Conservation (phyloP, 352 stramenopile species). For the Phytophthora litchii region DNA sequence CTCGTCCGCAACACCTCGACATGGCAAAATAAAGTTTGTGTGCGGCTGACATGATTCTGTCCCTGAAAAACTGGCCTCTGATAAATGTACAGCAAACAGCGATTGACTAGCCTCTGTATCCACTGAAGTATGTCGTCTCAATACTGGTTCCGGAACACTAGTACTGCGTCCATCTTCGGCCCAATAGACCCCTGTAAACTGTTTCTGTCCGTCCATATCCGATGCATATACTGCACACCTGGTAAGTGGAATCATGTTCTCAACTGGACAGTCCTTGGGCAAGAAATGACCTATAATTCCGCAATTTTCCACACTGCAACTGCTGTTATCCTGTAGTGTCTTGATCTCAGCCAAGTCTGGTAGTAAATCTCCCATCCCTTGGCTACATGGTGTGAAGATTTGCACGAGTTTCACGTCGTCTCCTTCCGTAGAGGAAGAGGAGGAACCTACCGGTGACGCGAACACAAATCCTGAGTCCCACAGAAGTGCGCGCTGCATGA, state of each 20-base stretch:
- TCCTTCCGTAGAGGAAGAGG: conserved; percentile 15
- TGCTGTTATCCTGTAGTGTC: conserved; percentile 14
- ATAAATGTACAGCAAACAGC: conserved; percentile 73
- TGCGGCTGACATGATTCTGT: conserved; percentile 53
- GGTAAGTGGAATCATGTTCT: conserved; percentile 39
- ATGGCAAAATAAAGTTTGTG: conserved; percentile 71
- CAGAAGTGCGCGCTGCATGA: conserved; percentile 74
- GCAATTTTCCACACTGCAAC: conserved; percentile 49
- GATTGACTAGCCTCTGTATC: conserved; percentile 23
- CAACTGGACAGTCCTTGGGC: conserved; percentile 32
- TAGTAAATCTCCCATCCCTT: conserved; percentile 67
- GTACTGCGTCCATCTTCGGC: conserved; percentile 63
- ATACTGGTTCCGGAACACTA: conserved; percentile 50
- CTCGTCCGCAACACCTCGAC: conserved; percentile 47
- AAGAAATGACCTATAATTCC: conserved; percentile 68
- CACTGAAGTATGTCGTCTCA: conserved; percentile 50
- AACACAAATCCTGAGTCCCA: conserved; percentile 78
- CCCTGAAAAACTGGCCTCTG: conserved; percentile 44
- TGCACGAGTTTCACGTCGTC: conserved; percentile 47
- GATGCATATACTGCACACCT: conserved; percentile 52
- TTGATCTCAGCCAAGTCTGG: conserved; percentile 47
- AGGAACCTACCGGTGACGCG: conserved; percentile 13
- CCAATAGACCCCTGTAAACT: conserved; percentile 55
- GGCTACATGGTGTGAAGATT: conserved; percentile 60
- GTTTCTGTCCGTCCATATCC: conserved; percentile 34